These are phyloP conservation scores for Globisporangium spiculum DNA, from an alignment of 352 stramenopile genomes.

Conservation along the genomic window DNA sequence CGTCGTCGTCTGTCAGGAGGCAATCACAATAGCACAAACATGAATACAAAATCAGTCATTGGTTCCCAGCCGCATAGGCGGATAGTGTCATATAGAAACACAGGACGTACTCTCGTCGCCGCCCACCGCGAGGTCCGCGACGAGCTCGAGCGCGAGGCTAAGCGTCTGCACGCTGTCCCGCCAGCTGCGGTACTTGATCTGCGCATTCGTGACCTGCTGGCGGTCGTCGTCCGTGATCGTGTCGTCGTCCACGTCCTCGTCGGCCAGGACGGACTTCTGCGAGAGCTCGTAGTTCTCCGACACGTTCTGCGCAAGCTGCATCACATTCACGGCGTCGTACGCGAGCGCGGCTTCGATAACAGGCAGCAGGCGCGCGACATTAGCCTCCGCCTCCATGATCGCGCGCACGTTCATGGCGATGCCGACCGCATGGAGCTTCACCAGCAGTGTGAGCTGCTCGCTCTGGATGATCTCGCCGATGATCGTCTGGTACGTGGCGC, in stretches of 20 bases:
- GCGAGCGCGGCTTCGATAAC: slow-evolving; percentile 68
- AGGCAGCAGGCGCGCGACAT: slow-evolving; percentile 65
- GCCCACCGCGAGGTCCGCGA: slow-evolving; percentile 57
- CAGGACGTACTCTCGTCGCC: slow-evolving; percentile 40
- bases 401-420: slow-evolving; percentile 77
- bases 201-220: slow-evolving; percentile 57
- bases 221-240: slow-evolving; percentile 54
- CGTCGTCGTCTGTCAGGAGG: slow-evolving; percentile 41
- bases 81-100: not conserved
- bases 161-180: slow-evolving; percentile 80
- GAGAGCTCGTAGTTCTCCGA: slow-evolving; percentile 58
- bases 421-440: slow-evolving; percentile 59
- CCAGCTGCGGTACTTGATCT: slow-evolving; percentile 71
- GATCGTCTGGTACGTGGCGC: slow-evolving; percentile 58
- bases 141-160: slow-evolving; percentile 71
- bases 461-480: slow-evolving; percentile 65
- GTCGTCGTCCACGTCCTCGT: slow-evolving; percentile 67
- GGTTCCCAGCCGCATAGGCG: not conserved
- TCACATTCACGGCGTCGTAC: slow-evolving; percentile 75
- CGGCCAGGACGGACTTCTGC: slow-evolving; percentile 57
- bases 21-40: not conserved
- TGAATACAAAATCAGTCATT: not conserved
- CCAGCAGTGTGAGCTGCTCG: slow-evolving; percentile 46
- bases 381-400: slow-evolving; percentile 72
- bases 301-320: slow-evolving; percentile 69